These are phyloP conservation scores for Amanita molliuscula DNA, from an alignment of 768 basidiomycete genomes.

Conservation along the genomic window DNA sequence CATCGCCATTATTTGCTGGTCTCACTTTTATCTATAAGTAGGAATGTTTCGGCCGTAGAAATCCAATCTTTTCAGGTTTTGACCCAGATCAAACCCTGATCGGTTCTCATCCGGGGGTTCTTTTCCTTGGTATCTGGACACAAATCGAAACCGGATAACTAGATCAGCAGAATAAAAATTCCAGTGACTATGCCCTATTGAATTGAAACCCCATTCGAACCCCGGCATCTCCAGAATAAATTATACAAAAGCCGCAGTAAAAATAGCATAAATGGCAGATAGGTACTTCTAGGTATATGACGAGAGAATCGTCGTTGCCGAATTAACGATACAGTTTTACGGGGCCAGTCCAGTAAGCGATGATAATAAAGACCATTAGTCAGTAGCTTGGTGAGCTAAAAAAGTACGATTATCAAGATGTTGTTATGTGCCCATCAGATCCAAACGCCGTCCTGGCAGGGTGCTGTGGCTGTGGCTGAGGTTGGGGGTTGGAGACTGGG, in stretches of 20 bases:
- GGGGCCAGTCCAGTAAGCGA: conserved; percentile 11
- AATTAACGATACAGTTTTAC: conserved; percentile 17
- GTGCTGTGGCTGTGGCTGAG: background rate
- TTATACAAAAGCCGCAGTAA: conserved; percentile 1
- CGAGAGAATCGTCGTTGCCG: background rate
- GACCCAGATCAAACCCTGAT: conserved; percentile 8
- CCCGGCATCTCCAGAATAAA: background rate
- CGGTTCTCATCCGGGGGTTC: conserved; percentile 7
- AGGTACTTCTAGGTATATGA: conserved; percentile 14
- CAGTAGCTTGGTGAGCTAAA: conserved; percentile 7
- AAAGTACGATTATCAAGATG: conserved; percentile 26
- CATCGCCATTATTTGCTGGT: background rate
- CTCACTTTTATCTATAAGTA: conserved; percentile 1
- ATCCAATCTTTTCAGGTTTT: conserved; percentile 5
- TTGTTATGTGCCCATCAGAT: conserved; percentile 35
- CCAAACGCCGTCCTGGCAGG: conserved; percentile 20
- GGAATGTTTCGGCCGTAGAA: conserved; percentile 5
- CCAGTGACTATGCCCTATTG: background rate
- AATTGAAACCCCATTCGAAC: background rate
- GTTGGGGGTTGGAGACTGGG: conserved; percentile 16
- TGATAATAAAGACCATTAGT: conserved; percentile 2
- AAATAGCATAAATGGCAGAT: conserved; percentile 1
- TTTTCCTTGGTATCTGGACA: background rate
- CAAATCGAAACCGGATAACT: background rate
- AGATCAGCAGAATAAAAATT: background rate